phyloP scores from a whole-genome alignment of 1,139 yeast species.

The Pichia inconspicua region DNA sequence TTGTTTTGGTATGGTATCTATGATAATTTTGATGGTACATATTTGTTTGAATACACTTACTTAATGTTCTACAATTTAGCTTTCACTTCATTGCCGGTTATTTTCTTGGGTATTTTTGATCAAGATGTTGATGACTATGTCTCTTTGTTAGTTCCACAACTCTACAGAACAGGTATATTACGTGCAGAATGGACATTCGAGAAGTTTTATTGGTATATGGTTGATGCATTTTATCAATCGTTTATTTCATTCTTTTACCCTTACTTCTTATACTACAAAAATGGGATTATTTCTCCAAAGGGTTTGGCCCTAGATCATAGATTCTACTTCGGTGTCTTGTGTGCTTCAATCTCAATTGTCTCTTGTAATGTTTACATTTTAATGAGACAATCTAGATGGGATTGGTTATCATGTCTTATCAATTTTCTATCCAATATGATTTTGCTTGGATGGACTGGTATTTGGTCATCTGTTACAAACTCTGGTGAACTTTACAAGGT shows the following conservation, averaged over 20 bases:
- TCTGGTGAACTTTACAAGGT: constrained; percentile 71
- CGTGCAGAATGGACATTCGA: constrained; percentile 72
- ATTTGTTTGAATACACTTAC: constrained; percentile 85
- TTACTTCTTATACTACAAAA: constrained; percentile 52
- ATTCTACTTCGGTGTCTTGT: constrained; percentile 76
- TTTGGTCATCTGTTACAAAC: constrained; percentile 61
- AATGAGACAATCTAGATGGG: constrained; percentile 89
- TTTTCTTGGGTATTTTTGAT: constrained; percentile 82
- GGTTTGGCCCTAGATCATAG: constrained; percentile 77
- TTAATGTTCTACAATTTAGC: constrained; percentile 91
- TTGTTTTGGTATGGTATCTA: constrained; percentile 90
- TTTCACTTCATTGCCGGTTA: constrained; percentile 89
- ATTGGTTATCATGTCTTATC: constrained; percentile 68
- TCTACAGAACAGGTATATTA: constrained; percentile 77
- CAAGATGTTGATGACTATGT: constrained; percentile 85
- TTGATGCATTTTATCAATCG: constrained; percentile 86
- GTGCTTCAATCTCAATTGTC: constrained; percentile 69
- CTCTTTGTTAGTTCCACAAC: constrained; percentile 81
- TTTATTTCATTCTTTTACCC: constrained; percentile 83
- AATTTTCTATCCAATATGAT: constrained; percentile 57
- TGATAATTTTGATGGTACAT: constrained; percentile 83
- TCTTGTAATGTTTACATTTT: constrained; percentile 75
- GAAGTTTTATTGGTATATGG: constrained; percentile 79
- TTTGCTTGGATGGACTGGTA: constrained; percentile 82
- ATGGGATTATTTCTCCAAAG: constrained; percentile 47